These are phyloP conservation scores for Pichia manshurica DNA, from an alignment of 805 yeast species.

Conservation along the genomic window DNA sequence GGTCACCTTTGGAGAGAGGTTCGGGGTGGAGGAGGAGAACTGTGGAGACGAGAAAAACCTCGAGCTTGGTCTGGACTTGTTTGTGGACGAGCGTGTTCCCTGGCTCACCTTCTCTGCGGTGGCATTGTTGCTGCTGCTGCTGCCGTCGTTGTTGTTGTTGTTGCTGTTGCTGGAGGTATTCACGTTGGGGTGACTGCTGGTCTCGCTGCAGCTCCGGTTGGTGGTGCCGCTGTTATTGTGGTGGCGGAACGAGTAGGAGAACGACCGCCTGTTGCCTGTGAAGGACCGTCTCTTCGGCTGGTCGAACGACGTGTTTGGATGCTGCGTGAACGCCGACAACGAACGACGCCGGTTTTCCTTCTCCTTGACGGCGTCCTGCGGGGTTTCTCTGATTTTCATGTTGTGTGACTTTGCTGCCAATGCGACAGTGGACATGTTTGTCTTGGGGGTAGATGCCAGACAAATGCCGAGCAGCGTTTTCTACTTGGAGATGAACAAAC, in stretches of 20 bases:
- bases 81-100: too few relatives aligned
- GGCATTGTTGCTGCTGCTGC: background rate
- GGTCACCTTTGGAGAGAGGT: conserved; percentile 2
- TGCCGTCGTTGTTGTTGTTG: background rate
- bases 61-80: background rate
- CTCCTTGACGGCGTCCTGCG: background rate
- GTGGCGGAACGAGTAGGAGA: background rate
- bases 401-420: background rate
- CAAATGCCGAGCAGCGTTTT: too few relatives aligned
- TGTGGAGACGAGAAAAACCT: conserved; percentile 11
- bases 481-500: too few relatives aligned
- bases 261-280: conserved; percentile 7
- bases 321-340: conserved; percentile 5
- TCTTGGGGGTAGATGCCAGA: too few relatives aligned
- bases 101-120: background rate
- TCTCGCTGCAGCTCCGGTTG: too few relatives aligned
- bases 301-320: conserved; percentile 8
- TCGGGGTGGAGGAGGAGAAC: conserved; percentile 12
- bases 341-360: conserved; percentile 9
- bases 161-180: background rate
- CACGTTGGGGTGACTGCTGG: background rate
- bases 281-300: conserved; percentile 8
- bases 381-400: background rate
- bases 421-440: background rate
- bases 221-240: too few relatives aligned